Evolutionary conservation across 2,329 filamentous ascomycete species (phyloP).

Genomic region (Elsinoe necatrix): DNA sequence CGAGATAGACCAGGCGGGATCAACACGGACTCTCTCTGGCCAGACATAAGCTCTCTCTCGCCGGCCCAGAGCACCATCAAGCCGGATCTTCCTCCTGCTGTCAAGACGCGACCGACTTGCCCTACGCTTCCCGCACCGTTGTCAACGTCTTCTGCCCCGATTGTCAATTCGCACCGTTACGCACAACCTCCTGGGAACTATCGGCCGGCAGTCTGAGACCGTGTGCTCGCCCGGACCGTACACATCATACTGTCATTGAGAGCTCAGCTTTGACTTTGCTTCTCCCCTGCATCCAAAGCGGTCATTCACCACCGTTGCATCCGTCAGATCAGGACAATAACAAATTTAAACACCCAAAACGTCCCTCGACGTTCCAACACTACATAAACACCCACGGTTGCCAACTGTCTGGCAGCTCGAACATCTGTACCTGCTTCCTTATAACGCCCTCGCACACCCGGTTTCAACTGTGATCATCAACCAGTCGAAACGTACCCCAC

Average conservation of each 20-base stretch:
- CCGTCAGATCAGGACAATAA: constrained; percentile 16
- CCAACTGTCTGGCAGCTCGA: constrained; percentile 17
- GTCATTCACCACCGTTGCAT: constrained; percentile 15
- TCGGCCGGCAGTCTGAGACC: constrained; percentile 17
- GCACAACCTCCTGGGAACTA: constrained; percentile 16
- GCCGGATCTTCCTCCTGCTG: constrained; percentile 8
- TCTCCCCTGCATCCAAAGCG: constrained; percentile 16
- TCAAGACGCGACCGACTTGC: constrained; percentile 13
- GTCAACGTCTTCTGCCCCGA: constrained; percentile 15
- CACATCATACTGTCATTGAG: constrained; percentile 6
- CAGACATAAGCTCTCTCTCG: constrained; percentile 15
- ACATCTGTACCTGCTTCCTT: constrained; percentile 17
- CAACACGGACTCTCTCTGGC: constrained; percentile 13
- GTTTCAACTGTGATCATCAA: constrained; percentile 16
- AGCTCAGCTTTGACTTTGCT: constrained; percentile 12
- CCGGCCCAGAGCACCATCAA: constrained; percentile 1
- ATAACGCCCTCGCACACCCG: constrained; percentile 16
- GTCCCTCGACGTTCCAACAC: constrained; percentile 16
- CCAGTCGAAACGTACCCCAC: constrained; percentile 16
- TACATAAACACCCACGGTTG: constrained; percentile 17
- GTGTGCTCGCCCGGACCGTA: constrained; percentile 14
- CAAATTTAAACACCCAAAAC: constrained; percentile 16
- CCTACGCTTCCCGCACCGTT: constrained; percentile 15
- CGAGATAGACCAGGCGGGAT: constrained; percentile 2
- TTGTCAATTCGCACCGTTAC: constrained; percentile 16